Evolutionary conservation across 2,329 filamentous ascomycete genomes (phyloP).

Genomic region (Fonsecaea erecta): DNA sequence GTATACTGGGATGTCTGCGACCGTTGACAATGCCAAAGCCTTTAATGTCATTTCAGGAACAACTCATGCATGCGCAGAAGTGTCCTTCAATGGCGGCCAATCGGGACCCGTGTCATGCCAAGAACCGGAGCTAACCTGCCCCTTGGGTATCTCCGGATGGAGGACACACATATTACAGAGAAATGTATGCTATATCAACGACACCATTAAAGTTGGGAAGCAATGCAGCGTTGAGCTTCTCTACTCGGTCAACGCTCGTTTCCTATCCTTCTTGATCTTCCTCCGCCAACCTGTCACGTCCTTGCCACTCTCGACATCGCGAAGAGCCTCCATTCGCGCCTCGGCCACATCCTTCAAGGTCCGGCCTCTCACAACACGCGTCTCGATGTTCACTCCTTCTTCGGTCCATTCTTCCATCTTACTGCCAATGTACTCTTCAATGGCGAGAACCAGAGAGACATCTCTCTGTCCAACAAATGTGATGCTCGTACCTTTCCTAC

Average conservation of each 20-base stretch:
- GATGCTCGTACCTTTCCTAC: constrained; percentile 77
- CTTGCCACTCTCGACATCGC: constrained; percentile 89
- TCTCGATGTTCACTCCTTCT: constrained; percentile 93
- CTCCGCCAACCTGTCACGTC: constrained; percentile 85
- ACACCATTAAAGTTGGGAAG: neutral
- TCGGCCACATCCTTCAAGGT: constrained; percentile 84
- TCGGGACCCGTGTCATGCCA: neutral
- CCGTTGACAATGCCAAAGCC: neutral
- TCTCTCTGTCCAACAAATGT: constrained; percentile 93
- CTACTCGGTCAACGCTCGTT: constrained; percentile 12
- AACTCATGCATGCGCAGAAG: constrained; percentile 9
- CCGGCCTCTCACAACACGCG: constrained; percentile 79
- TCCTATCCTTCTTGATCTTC: constrained; percentile 43
- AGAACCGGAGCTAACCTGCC: neutral
- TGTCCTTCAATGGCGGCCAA: constrained; percentile 13
- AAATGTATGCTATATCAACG: too few relatives aligned
- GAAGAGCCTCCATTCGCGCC: constrained; percentile 88
- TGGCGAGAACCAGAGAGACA: constrained; percentile 85
- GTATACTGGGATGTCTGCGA: neutral
- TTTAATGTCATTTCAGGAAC: neutral
- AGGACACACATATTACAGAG: too few relatives aligned
- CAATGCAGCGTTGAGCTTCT: neutral
- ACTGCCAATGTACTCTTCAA: constrained; percentile 80
- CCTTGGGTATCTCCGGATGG: neutral
- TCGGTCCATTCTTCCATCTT: constrained; percentile 85